These are phyloP conservation scores for Carex arenaria DNA, from an alignment of 202 grass and related monocot species.

Conservation along the genomic window DNA sequence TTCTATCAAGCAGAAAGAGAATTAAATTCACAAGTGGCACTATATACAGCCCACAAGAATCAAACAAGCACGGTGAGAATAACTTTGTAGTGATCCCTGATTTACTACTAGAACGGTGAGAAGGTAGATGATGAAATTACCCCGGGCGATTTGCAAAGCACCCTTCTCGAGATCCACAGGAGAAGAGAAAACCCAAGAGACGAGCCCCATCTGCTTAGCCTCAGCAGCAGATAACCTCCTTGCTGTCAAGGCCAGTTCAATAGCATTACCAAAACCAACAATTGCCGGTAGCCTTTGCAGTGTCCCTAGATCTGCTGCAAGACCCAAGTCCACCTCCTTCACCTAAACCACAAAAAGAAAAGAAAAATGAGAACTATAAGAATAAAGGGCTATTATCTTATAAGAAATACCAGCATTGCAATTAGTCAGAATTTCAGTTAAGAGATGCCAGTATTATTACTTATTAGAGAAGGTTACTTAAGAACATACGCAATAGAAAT, in stretches of 20 bases:
- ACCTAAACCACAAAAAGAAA: neutral
- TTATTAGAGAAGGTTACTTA: neutral
- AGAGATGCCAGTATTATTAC: neutral
- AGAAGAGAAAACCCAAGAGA: slow-evolving; percentile 62
- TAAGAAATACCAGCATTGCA: neutral
- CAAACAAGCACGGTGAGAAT: neutral
- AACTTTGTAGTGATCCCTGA: neutral
- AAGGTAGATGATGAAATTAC: slow-evolving; percentile 16
- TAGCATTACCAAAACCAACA: slow-evolving; percentile 57
- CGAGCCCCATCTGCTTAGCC: slow-evolving; percentile 71
- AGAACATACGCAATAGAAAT: neutral
- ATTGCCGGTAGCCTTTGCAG: slow-evolving; percentile 61
- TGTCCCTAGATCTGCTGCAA: slow-evolving; percentile 66
- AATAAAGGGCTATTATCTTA: neutral
- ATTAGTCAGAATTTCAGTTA: neutral
- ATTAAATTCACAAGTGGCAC: neutral
- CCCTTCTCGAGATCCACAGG: slow-evolving; percentile 48
- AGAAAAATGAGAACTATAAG: neutral
- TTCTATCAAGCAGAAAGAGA: neutral
- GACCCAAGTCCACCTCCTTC: slow-evolving; percentile 88
- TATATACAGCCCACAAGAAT: neutral
- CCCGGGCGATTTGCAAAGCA: slow-evolving; percentile 39
- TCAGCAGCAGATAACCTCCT: slow-evolving; percentile 52
- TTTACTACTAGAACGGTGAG: neutral
- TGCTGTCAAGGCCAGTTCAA: slow-evolving; percentile 60